Base-by-base conservation (phyloP, 768 basidiomycete species). In the Trametes gibbosa region DNA sequence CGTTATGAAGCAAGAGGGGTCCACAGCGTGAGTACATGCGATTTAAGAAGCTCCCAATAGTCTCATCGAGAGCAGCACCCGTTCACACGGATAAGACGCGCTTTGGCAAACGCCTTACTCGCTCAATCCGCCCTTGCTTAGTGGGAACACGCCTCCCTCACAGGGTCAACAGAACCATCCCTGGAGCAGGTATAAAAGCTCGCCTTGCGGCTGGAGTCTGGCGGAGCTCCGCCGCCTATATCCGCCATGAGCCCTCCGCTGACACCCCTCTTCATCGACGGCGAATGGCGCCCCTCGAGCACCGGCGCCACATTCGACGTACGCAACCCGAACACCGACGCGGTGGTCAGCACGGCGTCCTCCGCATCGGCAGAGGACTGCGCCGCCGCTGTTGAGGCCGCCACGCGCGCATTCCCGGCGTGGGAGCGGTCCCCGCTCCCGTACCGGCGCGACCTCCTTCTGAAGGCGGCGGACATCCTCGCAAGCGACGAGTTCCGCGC, bases 381-480 rank as follows among this genome's bases (percentile, higher is more conserved):
- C 49, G 40, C 35, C 3, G 63, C 63, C 9, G 82, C 81, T 3
- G 72, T 82, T 27, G 73, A 79, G 27, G 74, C 77, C 7, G 81
- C 81, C 0, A 71, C 70, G 5, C 67, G 70, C 10, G 83, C 82
- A 5, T 80, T 82, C 71, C 70, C 70, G 53, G 71, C 74, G 10
- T 83, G 83, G 83, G 80, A 81, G 51, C 57, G 71, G 27, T 72
- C 72, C 4, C 68, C 69, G 1, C 65, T 74, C 13, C 65, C 69
- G 32, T 62, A 72, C 35, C 70, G 77, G 48, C 76, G 81, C 34
- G 75, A 76, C 35, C 75, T 84, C 13, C 72, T 84, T 49, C 69
- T 80, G 46, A 78, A 75, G 59, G 82, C 80, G 5, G 78, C 81
- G 1, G 77, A 81, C 16, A 65, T 84, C 3, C 55, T 80, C n/a